Percentiles rank a stretch among this genome's conserved stretches.
These are phyloP conservation scores for Globisporangium parvum DNA, from an alignment of 352 stramenopile genomes.

Conservation along the genomic window DNA sequence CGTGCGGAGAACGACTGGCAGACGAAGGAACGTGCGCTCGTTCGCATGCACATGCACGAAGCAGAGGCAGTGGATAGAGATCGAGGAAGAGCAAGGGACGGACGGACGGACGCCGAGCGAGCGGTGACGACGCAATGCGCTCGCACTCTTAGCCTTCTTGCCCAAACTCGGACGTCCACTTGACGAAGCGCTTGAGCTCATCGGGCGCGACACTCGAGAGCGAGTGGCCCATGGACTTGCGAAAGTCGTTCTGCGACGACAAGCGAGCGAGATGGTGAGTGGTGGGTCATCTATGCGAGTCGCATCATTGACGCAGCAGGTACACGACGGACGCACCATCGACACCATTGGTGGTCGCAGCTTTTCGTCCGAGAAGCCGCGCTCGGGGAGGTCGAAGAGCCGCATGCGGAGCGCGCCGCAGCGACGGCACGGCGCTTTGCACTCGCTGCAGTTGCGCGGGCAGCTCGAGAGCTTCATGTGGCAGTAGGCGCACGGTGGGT, in stretches of 20 bases:
- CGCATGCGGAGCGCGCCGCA: slow-evolving; percentile 81
- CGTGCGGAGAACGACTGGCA: too few species aligned
- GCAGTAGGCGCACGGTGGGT: slow-evolving; percentile 82
- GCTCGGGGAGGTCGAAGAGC: slow-evolving; percentile 76
- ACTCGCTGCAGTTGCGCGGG: slow-evolving; percentile 51
- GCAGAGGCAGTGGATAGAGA: too few species aligned
- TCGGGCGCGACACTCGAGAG: slow-evolving; percentile 93
- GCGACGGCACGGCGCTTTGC: slow-evolving; percentile 58
- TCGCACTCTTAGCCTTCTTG: slow-evolving; percentile 89
- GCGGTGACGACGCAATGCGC: background rate
- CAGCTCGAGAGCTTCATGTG: slow-evolving; percentile 87
- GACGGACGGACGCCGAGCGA: too few species aligned
- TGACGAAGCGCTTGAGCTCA: slow-evolving; percentile 96
- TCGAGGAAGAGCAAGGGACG: too few species aligned
- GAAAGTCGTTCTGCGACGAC: slow-evolving; percentile 90
- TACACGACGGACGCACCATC: slow-evolving; percentile 42
- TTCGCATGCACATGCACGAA: too few species aligned
- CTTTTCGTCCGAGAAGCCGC: slow-evolving; percentile 81
- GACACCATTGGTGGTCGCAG: slow-evolving; percentile 81
- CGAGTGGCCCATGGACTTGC: slow-evolving; percentile 92
- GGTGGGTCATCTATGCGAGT: background rate
- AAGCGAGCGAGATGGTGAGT: background rate
- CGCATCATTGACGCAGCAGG: background rate
- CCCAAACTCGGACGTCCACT: slow-evolving; percentile 99
- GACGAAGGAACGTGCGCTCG: background rate